Evolutionary conservation across 257 asterid species (phyloP), one percentile per base, ranked within the genome.

Genomic region (Solanum chiquidenum): DNA sequence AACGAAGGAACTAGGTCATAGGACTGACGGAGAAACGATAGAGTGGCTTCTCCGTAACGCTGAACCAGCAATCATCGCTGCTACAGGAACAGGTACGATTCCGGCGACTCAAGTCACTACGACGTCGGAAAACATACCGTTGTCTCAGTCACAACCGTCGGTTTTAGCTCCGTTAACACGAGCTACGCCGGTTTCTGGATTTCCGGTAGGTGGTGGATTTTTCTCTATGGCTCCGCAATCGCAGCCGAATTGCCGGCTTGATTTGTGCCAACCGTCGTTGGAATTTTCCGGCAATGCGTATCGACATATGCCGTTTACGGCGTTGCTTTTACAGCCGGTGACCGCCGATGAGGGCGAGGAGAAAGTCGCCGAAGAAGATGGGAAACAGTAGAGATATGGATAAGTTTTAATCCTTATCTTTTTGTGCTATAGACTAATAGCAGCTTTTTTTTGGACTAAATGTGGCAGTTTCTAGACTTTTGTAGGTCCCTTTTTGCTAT

Each of bases 31-130:
- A 0, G 95, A 95, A 91, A 96, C 99, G 60, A 92, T 96, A 21
- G 98, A 93, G 90, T 96, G 98, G 99, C 94, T 96, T 55, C 94
- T 96, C 55, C 95, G 93, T 76, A 90, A 89, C 29, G 95, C 96
- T 0, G 98, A 94, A 91, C 94, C 94, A 2, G 89, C 98, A 0
- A 92, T 95, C 60, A 85, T 94, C 85, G 93, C 93, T 33, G 95
- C 95, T 55, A 94, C 98, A 0, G 98, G 99, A 0, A 90, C 91
- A 27, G 98, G 98, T 18, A 91, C 94, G 55, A 38, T 88, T 25
- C 97, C 98, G 13, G 87, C 94, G 40, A 86, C 91, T 73, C 91
- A 91, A 16, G 62, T 90, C 71, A 91, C 94, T 64, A 83, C 94
- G 6, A 18, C 84, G 60, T 27, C 88, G 27, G 79, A 25, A 3